Conservation (phyloP, 2,329 filamentous ascomycete species). For the Xylaria sp. region DNA sequence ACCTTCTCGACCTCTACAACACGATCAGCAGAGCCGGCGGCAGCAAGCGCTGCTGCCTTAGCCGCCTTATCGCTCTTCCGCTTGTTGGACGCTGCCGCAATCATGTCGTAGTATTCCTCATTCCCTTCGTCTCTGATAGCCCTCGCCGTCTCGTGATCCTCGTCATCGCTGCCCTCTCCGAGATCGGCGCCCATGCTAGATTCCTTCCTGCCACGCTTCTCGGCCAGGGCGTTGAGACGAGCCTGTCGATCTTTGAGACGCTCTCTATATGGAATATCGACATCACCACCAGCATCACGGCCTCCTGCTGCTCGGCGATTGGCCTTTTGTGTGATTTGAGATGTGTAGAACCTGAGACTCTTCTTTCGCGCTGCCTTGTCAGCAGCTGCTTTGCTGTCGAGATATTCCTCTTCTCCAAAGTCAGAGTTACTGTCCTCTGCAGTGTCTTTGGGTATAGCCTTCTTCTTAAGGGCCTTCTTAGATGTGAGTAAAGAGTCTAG, state of each 20-base stretch:
- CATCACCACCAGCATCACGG: slow-evolving; percentile 80
- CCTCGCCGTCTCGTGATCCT: slow-evolving; percentile 66
- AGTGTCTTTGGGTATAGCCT: slow-evolving; percentile 43
- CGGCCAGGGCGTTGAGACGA: slow-evolving; percentile 88
- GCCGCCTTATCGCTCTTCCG: slow-evolving; percentile 79
- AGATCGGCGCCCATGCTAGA: slow-evolving; percentile 73
- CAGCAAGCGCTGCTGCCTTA: slow-evolving; percentile 65
- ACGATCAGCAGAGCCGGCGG: slow-evolving; percentile 72
- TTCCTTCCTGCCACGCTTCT: slow-evolving; percentile 78
- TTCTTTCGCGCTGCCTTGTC: slow-evolving; percentile 93
- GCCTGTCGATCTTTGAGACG: slow-evolving; percentile 86
- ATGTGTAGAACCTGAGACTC: slow-evolving; percentile 96
- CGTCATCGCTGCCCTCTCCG: slow-evolving; percentile 74
- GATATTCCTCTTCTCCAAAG: slow-evolving; percentile 87
- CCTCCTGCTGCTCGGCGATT: slow-evolving; percentile 83
- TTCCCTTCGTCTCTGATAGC: slow-evolving; percentile 67
- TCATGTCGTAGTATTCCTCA: slow-evolving; percentile 91
- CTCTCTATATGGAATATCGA: slow-evolving; percentile 88
- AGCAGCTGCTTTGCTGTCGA: slow-evolving; percentile 81
- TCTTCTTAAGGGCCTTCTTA: slow-evolving; percentile 60
- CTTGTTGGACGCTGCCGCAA: slow-evolving; percentile 74
- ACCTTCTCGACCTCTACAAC: slow-evolving; percentile 74
- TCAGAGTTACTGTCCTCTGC: slow-evolving; percentile 76
- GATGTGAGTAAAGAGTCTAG: slow-evolving; percentile 71
- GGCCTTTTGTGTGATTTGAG: slow-evolving; percentile 94